phyloP scores from a whole-genome alignment of 2,329 filamentous ascomycete genomes.

The Aspergillus phoenicis region DNA sequence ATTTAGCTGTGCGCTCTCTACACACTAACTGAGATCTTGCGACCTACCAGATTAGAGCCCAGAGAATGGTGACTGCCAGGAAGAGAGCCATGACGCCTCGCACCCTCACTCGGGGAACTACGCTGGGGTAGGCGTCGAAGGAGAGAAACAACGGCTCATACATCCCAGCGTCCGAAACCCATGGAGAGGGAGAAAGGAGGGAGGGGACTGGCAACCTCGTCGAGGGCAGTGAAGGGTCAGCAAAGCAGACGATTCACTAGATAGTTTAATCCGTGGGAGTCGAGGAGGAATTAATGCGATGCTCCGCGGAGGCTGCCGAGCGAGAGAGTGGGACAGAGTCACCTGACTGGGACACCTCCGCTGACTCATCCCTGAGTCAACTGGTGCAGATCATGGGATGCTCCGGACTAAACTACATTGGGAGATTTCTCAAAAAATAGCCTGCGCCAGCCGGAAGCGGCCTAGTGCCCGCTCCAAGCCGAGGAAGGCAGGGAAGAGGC shows the following conservation, averaged over 20 bases:
- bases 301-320: constrained; percentile 12
- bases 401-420: background rate
- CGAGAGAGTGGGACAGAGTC: constrained; percentile 5
- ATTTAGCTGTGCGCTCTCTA: constrained; percentile 2
- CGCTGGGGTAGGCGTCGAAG: constrained; percentile 49
- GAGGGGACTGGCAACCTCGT: constrained; percentile 11
- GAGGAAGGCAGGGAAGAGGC: constrained; percentile 4
- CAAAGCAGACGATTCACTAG: background rate
- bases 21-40: background rate
- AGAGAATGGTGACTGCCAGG: constrained; percentile 50
- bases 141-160: constrained; percentile 50
- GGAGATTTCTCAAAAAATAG: background rate
- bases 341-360: background rate
- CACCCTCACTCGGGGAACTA: constrained; percentile 50
- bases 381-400: background rate
- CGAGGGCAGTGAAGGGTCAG: constrained; percentile 2
- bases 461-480: constrained; percentile 13
- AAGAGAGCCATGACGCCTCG: constrained; percentile 54
- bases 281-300: constrained; percentile 8
- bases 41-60: constrained; percentile 53
- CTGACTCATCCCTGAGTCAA: constrained; percentile 10
- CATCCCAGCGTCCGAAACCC: constrained; percentile 45
- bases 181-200: constrained; percentile 26
- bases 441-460: background rate
- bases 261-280: background rate